Evolutionary conservation across 768 basidiomycete species (phyloP), one percentile per base, ranked within the genome.

Genomic region (Podaxis sp.): DNA sequence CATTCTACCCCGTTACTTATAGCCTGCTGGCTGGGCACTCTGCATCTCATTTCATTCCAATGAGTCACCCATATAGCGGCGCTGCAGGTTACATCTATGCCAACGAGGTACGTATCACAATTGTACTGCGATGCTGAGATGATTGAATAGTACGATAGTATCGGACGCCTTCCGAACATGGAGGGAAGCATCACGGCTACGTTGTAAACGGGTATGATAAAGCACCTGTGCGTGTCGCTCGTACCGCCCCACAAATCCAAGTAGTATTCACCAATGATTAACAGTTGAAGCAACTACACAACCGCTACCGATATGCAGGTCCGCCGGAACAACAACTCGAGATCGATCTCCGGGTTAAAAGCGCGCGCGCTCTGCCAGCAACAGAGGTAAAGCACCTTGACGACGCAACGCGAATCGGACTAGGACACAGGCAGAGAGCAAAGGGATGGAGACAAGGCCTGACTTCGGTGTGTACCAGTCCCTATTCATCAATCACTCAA

Each of bases 31-130:
- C 49, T 15, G 49, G 49, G 12, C 25, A 7, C 24, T 25, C 49
- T 50, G 11, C 13, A 15, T 25, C 12, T 24, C 49, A 0, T 27
- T 27, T 27, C 57, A 37, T 24, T 24, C 49, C 29, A 27, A 74
- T 76, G 73, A 68, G 57, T 38, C 73, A 76, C 63, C 73, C 75
- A 17, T 76, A 76, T 57, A 74, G 70, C 59, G 71, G 71, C n/a
- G 61, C 72, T 2, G 73, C 73, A 7, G 68, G 73, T 51, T 76
- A 76, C 54, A 74, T 76, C 27, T 73, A 74, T 61, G 73, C 72
- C 8, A 74, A 71, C 43, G 71, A 71, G 47, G 74, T 74, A 40
- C 41, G 68, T 51, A 3, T 8, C 22, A 13, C 4, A 33, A 9
- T 27, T 33, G 25, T 38, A 17, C 1, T 17, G 22, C 52, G 17